These are phyloP conservation scores for Chytriomyces sp. DNA, from an alignment of 192 early-diverging fungal genomes.

Conservation along the genomic window DNA sequence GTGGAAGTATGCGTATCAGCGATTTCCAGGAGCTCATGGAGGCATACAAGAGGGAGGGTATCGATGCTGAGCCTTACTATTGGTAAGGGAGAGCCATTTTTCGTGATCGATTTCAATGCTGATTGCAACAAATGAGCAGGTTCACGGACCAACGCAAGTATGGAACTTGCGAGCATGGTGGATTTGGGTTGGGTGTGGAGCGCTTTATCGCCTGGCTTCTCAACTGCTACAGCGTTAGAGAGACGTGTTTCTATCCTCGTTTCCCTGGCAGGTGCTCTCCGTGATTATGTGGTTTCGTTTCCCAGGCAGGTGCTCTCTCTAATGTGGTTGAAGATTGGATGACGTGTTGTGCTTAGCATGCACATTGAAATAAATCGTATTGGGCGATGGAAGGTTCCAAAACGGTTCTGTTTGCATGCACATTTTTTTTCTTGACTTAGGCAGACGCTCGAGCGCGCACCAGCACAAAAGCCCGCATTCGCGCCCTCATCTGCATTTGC, in stretches of 20 bases:
- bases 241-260: constrained; percentile 88
- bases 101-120: neutral
- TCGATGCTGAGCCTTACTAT: constrained; percentile 95
- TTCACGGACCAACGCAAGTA: constrained; percentile 98
- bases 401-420: neutral
- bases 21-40: constrained; percentile 78
- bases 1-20: constrained; percentile 96
- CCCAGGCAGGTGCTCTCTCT: too few relatives aligned
- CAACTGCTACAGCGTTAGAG: constrained; percentile 86
- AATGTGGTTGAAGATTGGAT: too few relatives aligned
- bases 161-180: constrained; percentile 93
- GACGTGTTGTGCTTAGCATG: too few relatives aligned
- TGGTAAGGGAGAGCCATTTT: constrained; percentile 67
- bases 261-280: constrained; percentile 86
- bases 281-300: constrained; percentile 40
- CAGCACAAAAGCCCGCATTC: too few relatives aligned
- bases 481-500: too few relatives aligned
- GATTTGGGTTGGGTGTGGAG: constrained; percentile 96
- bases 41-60: constrained; percentile 86
- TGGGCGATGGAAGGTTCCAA: too few relatives aligned
- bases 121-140: constrained; percentile 11
- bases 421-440: neutral
- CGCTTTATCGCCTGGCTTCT: constrained; percentile 97
- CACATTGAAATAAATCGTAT: too few relatives aligned
- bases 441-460: too few relatives aligned